Percentiles rank a stretch among this genome's conserved stretches.
Evolutionary conservation across 192 early-diverging fungal genomes (phyloP).

Genomic region (Kickxella alabastrina): DNA sequence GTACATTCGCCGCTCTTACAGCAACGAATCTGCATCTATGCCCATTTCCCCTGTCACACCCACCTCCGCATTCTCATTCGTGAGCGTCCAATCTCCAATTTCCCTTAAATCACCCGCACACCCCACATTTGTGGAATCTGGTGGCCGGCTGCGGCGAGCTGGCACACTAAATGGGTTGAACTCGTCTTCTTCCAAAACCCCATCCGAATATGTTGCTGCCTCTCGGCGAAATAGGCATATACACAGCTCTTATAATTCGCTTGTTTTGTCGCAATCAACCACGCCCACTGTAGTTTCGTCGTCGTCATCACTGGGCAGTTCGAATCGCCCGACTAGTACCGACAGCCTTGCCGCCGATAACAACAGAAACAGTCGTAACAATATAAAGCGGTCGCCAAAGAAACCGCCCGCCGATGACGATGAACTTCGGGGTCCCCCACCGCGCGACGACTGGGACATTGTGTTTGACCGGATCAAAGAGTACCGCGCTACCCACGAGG

Average conservation of each 20-base stretch:
- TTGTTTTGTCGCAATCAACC: conserved; percentile 24
- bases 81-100: conserved; percentile 20
- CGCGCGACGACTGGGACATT: conserved; percentile 60
- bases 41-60: conserved; percentile 26
- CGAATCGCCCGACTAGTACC: conserved; percentile 26
- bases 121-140: conserved; percentile 2
- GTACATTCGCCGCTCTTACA: conserved; percentile 6
- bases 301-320: conserved; percentile 11
- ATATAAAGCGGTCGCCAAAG: conserved; percentile 7
- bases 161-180: conserved; percentile 14
- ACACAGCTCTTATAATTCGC: conserved; percentile 21
- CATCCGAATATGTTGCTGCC: not conserved
- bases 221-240: not conserved
- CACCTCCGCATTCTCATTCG: conserved; percentile 23
- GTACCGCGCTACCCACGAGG: conserved; percentile 60
- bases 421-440: conserved; percentile 36
- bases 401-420: conserved; percentile 33
- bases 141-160: conserved; percentile 20
- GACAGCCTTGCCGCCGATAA: conserved; percentile 17
- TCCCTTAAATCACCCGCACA: conserved; percentile 13
- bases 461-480: conserved; percentile 63
- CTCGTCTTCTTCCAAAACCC: not conserved
- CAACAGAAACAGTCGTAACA: conserved; percentile 15
- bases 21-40: not conserved
- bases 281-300: conserved; percentile 41